Conservation (phyloP, 176 grass and related monocot species). For the Alloteropsis semialata region DNA sequence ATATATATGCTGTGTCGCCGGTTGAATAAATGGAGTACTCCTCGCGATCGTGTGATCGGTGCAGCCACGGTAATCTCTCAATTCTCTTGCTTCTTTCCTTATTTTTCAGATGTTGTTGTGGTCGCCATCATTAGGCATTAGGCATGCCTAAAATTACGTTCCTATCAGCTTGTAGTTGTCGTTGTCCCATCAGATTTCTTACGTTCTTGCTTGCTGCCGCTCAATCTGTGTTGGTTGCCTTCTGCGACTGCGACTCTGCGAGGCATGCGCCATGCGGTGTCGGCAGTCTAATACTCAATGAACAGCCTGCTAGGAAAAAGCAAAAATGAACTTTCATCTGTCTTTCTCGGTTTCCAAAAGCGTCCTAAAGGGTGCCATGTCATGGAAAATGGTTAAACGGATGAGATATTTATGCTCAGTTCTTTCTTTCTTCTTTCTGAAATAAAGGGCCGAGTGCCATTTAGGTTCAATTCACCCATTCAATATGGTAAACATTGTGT, state of each 20-base stretch:
- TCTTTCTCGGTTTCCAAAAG: conserved; percentile 9
- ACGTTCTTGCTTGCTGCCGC: not conserved
- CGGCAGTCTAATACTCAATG: conserved; percentile 2
- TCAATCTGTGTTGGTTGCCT: not conserved
- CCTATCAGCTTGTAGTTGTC: conserved; percentile 6
- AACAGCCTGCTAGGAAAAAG: not conserved
- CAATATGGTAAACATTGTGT: not conserved
- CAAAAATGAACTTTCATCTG: conserved; percentile 12
- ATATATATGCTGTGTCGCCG: conserved; percentile 30
- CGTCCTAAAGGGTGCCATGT: not conserved
- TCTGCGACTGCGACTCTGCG: too few relatives aligned
- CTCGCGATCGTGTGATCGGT: conserved; percentile 2
- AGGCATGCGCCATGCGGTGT: not conserved
- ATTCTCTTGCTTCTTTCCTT: not conserved
- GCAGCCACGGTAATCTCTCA: conserved; percentile 22
- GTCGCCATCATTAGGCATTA: not conserved
- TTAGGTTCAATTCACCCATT: conserved; percentile 2
- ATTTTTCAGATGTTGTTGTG: not conserved
- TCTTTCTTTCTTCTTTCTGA: not conserved
- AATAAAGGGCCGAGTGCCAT: not conserved
- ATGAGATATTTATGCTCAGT: not conserved
- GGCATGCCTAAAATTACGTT: not conserved
- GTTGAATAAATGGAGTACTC: conserved; percentile 39
- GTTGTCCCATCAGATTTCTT: not conserved
- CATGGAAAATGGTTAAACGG: not conserved